Conservation (phyloP, 495 filamentous ascomycete genomes). For the Xylaria grammica region DNA sequence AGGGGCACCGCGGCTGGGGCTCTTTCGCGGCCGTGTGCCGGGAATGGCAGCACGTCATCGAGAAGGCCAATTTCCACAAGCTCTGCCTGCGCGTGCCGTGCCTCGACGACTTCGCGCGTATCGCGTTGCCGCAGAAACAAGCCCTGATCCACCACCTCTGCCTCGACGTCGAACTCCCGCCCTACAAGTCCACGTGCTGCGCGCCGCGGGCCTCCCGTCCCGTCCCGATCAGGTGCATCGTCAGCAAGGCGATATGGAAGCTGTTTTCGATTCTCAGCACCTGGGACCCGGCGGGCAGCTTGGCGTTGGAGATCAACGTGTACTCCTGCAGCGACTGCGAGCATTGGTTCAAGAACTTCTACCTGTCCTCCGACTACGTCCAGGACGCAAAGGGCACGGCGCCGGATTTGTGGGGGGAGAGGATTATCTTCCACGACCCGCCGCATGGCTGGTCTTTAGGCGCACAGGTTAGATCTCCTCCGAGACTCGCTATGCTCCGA, state of each 20-base stretch:
- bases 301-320: conserved; percentile 28
- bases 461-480: neutral
- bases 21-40: conserved; percentile 1
- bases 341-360: conserved; percentile 30
- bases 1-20: conserved; percentile 1
- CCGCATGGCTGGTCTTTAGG: neutral
- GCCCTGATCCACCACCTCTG: neutral
- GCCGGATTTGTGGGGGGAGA: too few relatives aligned
- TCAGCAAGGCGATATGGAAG: neutral
- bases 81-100: neutral
- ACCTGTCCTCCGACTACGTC: conserved; percentile 25
- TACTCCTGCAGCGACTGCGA: conserved; percentile 28
- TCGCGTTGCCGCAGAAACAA: neutral
- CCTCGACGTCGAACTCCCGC: neutral
- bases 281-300: neutral
- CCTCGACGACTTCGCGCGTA: neutral
- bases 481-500: neutral
- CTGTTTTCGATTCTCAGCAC: neutral
- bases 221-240: neutral
- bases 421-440: neutral
- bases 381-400: neutral
- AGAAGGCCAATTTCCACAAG: conserved; percentile 1
- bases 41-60: neutral
- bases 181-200: neutral
- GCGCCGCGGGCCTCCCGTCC: too few relatives aligned